These are phyloP conservation scores for Ogataea pini DNA, from an alignment of 805 yeast genomes.

Conservation along the genomic window DNA sequence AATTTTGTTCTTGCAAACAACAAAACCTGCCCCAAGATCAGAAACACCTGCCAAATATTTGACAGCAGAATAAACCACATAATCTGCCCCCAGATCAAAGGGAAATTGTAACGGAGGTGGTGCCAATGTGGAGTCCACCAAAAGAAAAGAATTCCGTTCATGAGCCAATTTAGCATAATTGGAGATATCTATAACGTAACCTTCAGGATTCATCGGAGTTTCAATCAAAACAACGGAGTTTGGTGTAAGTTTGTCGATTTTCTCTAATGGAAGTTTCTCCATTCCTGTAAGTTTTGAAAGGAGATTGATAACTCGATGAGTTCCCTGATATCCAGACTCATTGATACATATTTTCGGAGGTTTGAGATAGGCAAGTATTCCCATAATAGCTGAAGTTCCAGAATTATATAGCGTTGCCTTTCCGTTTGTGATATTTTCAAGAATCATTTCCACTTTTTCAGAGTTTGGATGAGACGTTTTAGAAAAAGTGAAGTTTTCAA, in stretches of 20 bases:
- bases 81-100: conserved; percentile 51
- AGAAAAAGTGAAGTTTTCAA: conserved; percentile 39
- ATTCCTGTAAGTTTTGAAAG: conserved; percentile 44
- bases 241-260: conserved; percentile 36
- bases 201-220: conserved; percentile 57
- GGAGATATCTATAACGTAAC: conserved; percentile 43
- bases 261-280: conserved; percentile 37
- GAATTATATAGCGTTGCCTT: conserved; percentile 50
- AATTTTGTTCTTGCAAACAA: conserved; percentile 41
- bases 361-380: conserved; percentile 46
- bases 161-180: conserved; percentile 47
- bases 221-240: conserved; percentile 52
- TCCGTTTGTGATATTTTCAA: conserved; percentile 46
- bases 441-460: conserved; percentile 46
- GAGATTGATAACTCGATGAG: conserved; percentile 49
- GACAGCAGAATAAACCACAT: conserved; percentile 56
- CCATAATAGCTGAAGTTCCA: conserved; percentile 54
- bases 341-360: conserved; percentile 48
- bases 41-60: conserved; percentile 58
- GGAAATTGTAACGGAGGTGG: conserved; percentile 59
- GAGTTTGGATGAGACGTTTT: conserved; percentile 49
- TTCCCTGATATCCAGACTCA: conserved; percentile 51
- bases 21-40: conserved; percentile 54
- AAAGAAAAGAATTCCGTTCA: conserved; percentile 41
- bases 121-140: conserved; percentile 57